These are phyloP conservation scores for Sporothrix inflata DNA, from an alignment of 2,329 filamentous ascomycete species.

Conservation along the genomic window DNA sequence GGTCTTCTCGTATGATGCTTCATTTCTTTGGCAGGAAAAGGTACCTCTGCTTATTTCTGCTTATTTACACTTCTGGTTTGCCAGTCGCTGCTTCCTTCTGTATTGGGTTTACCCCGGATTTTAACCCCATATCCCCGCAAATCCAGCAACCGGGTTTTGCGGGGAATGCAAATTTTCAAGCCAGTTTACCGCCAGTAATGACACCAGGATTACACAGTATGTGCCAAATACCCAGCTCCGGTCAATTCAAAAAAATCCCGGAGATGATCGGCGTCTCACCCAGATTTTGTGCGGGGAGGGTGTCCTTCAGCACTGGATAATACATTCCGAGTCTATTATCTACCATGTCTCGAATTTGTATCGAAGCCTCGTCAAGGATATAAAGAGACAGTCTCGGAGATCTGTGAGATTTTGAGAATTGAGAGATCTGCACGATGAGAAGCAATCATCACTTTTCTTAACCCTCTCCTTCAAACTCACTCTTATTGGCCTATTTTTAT, in stretches of 20 bases:
- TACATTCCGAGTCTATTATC: not conserved
- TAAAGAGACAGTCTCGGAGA: not conserved
- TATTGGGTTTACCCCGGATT: not conserved
- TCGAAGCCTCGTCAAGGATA: not conserved
- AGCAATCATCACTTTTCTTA: not conserved
- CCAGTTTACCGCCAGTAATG: too few relatives aligned
- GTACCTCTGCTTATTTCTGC: not conserved
- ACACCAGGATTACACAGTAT: too few relatives aligned
- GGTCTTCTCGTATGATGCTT: not conserved
- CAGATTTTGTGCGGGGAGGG: too few relatives aligned
- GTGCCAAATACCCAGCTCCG: not conserved
- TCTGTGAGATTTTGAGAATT: too few relatives aligned
- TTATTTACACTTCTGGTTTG: not conserved
- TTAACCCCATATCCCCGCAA: not conserved
- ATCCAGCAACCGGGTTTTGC: not conserved
- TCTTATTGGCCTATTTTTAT: not conserved
- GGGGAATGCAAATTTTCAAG: too few relatives aligned
- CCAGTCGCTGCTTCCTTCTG: not conserved
- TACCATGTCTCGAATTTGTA: not conserved
- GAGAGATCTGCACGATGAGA: not conserved
- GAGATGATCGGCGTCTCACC: not conserved
- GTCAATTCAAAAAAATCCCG: constrained; percentile 6
- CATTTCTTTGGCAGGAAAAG: too few relatives aligned
- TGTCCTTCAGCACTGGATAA: not conserved
- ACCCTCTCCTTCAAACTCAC: too few relatives aligned